Conservation (phyloP, 1,284 basidiomycete species). For the Binderoboletus segoi region DNA sequence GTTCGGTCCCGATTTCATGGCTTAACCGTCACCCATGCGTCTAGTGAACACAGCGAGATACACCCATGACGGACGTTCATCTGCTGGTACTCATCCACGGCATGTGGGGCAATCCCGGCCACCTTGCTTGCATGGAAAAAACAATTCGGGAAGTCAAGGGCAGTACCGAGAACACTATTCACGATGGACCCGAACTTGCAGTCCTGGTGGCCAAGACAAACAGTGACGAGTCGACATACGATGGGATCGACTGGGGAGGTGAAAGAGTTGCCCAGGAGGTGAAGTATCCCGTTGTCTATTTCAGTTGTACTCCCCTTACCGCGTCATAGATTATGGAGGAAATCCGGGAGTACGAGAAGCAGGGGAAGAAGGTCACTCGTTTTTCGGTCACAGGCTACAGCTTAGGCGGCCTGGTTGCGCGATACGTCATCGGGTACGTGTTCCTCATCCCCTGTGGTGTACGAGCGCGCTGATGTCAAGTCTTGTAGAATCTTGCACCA, state of each 20-base stretch:
- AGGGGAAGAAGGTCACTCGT: slow-evolving; percentile 57
- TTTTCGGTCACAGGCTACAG: slow-evolving; percentile 82
- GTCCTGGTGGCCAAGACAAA: slow-evolving; percentile 57
- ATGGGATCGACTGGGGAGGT: slow-evolving; percentile 76
- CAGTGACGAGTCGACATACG: slow-evolving; percentile 63
- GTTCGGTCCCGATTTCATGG: neutral
- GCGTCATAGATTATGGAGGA: slow-evolving; percentile 51
- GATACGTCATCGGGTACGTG: slow-evolving; percentile 74
- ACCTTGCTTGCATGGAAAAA: slow-evolving; percentile 50
- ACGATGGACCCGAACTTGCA: slow-evolving; percentile 40
- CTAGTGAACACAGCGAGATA: slow-evolving; percentile 3
- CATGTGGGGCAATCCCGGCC: slow-evolving; percentile 78
- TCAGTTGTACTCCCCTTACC: slow-evolving; percentile 6
- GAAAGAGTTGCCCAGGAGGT: slow-evolving; percentile 72
- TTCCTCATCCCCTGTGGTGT: too few relatives aligned
- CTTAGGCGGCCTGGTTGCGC: slow-evolving; percentile 77
- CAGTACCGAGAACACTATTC: neutral
- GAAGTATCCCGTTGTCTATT: slow-evolving; percentile 10
- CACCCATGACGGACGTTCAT: slow-evolving; percentile 44
- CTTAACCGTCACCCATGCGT: neutral
- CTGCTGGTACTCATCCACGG: slow-evolving; percentile 78
- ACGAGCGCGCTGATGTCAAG: slow-evolving; percentile 5
- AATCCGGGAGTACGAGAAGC: slow-evolving; percentile 52
- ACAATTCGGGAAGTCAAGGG: slow-evolving; percentile 45
- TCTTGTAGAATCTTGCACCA: slow-evolving; percentile 60